These are phyloP conservation scores for Acanthamoeba royreba DNA, from an alignment of 208 protist genomes.

Conservation along the genomic window DNA sequence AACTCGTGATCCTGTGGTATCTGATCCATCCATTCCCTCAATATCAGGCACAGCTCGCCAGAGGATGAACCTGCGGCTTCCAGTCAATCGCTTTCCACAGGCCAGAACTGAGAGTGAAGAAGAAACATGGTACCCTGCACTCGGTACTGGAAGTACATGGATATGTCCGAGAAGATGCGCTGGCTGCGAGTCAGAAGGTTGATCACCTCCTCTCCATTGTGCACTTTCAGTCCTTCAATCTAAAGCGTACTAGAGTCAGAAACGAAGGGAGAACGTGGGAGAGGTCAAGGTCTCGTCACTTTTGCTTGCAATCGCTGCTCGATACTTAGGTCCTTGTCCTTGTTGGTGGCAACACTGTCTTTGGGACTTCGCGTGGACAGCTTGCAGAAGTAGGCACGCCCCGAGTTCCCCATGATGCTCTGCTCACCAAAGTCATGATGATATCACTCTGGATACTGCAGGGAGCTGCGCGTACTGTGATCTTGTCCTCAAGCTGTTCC, in stretches of 20 bases:
- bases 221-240: neutral
- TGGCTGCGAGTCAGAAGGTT: neutral
- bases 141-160: neutral
- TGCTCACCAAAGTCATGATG: neutral
- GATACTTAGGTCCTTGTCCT: neutral
- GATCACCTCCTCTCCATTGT: neutral
- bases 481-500: neutral
- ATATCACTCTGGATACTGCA: neutral
- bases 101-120: neutral
- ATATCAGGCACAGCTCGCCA: neutral
- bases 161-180: neutral
- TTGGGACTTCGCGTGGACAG: constrained; percentile 9
- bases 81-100: neutral
- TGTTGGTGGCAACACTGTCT: neutral
- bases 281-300: neutral
- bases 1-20: constrained; percentile 20
- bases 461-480: neutral
- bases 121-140: neutral
- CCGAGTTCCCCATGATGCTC: neutral
- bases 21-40: neutral
- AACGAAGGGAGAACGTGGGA: neutral
- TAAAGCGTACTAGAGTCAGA: neutral
- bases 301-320: neutral
- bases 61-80: neutral
- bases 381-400: neutral